phyloP scores from a whole-genome alignment of 139 green algal genomes.

The Monoraphidium neglectum region DNA sequence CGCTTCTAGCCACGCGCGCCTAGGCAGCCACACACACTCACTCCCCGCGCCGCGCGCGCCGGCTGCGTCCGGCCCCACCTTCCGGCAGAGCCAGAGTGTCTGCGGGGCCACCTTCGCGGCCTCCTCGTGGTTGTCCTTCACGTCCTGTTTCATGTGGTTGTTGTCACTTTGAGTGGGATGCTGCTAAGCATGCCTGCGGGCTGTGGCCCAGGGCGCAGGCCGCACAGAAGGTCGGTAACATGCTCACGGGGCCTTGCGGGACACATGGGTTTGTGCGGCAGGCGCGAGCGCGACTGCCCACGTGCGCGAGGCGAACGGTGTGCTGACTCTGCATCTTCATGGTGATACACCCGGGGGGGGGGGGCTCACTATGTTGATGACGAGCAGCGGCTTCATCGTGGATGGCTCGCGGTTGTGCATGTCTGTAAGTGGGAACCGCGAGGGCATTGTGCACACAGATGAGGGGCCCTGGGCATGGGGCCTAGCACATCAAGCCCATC shows the following conservation, averaged over 20 bases:
- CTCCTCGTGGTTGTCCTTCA: slow-evolving; percentile 86
- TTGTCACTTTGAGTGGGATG: background rate
- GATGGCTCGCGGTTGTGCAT: slow-evolving; percentile 46
- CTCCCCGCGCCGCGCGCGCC: background rate
- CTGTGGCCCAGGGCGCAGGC: background rate
- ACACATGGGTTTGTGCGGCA: background rate
- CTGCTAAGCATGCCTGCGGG: background rate
- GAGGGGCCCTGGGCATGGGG: background rate
- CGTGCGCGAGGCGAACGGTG: too few relatives aligned
- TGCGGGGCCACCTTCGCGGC: slow-evolving; percentile 74
- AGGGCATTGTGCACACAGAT: background rate
- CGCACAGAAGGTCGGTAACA: background rate
- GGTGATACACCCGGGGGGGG: too few relatives aligned
- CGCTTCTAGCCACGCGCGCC: too few relatives aligned
- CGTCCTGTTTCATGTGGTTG: slow-evolving; percentile 49
- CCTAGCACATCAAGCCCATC: too few relatives aligned
- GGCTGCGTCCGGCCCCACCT: slow-evolving; percentile 43
- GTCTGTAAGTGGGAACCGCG: slow-evolving; percentile 34
- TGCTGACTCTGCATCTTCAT: too few relatives aligned
- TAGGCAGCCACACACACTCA: background rate
- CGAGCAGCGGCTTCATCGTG: slow-evolving; percentile 59
- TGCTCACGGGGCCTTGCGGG: background rate
- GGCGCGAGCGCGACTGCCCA: background rate
- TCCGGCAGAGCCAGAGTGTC: slow-evolving; percentile 72
- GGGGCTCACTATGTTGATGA: slow-evolving; percentile 82